Base-by-base conservation (phyloP, 2,329 filamentous ascomycete genomes). In the Pyrenophora teres region DNA sequence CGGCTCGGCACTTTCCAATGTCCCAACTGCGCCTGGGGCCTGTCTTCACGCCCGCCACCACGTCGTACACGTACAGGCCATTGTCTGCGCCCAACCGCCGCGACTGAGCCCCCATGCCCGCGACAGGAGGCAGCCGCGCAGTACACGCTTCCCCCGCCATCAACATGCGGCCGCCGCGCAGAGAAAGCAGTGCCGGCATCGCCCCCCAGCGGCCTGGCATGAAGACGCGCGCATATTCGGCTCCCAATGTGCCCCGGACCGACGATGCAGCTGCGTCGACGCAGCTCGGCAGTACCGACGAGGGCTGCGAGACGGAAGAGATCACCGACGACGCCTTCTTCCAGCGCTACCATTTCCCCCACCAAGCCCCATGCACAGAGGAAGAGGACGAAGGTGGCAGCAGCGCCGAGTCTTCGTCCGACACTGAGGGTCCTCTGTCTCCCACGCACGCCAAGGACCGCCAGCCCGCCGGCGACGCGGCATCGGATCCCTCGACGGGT, bases 261-360 rank as follows among this genome's bases (percentile, higher is more conserved):
- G 63, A 59, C 42, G 44, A 52, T 53, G 62, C 64, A 15, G 47
- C 47, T 18, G 52, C 51, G 49, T 62, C 21, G 59, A 62, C 42
- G 44, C 56, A n/a, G 52, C 35, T 47, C 47, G 56, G 27, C 4
- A 30, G 9, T 54, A 40, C 83, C 83, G 2, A 85, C 87, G n/a
- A 87, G 81, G 86, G 89, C 87, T 64, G 59, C 43, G 72, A 71
- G 37, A 69, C 66, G 60, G 69, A 71, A 23, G 70, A 73, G 49
- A 74, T 75, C 36, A 63, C 68, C 21, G 61, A 63, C 57, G 74
- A 76, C 48, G 67, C 70, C 55, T 76, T 76, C 68, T 76, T 75
- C 67, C 72, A 74, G 65, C 70, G 72, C 46, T 75, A 71, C 63
- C 69, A 73, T 61, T 67, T 74, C 62, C 65, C 71, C 60, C 65